These are phyloP conservation scores for Pyrenula massariospora DNA, from an alignment of 495 filamentous ascomycete species.

Conservation along the genomic window DNA sequence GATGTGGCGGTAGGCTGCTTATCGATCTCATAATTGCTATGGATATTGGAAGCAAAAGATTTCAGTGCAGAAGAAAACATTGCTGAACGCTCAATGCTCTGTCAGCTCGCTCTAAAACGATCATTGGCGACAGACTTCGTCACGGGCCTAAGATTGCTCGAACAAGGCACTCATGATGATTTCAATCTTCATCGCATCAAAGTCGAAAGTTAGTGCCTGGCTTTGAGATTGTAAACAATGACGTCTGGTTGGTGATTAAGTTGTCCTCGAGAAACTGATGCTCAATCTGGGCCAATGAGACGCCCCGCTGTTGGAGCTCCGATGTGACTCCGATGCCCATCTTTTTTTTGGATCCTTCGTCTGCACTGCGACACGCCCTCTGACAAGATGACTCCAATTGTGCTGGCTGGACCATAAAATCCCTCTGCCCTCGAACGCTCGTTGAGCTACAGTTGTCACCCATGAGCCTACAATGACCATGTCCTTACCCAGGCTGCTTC, in stretches of 20 bases:
- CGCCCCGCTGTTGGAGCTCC: neutral
- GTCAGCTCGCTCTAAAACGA: neutral
- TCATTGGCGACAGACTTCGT: too few relatives aligned
- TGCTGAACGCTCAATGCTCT: constrained; percentile 8
- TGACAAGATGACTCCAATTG: neutral
- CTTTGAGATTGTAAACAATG: neutral
- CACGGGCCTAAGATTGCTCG: too few relatives aligned
- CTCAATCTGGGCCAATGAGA: neutral
- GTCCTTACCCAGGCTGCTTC: neutral
- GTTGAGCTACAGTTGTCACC: neutral
- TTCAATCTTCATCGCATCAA: too few relatives aligned
- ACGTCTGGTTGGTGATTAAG: neutral
- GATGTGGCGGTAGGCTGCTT: constrained; percentile 56
- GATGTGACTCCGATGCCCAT: neutral
- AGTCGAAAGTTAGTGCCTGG: too few relatives aligned
- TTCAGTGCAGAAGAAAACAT: constrained; percentile 93
- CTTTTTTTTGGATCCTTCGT: neutral
- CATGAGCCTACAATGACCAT: neutral
- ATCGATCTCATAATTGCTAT: constrained; percentile 74
- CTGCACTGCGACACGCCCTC: neutral
- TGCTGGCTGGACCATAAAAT: too few relatives aligned
- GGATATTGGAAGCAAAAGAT: constrained; percentile 84
- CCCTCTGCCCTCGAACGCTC: too few relatives aligned
- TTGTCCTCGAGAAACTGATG: neutral
- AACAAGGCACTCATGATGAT: too few relatives aligned